These are phyloP conservation scores for Steccherinum ochraceum DNA, from an alignment of 768 basidiomycete genomes.

Conservation along the genomic window DNA sequence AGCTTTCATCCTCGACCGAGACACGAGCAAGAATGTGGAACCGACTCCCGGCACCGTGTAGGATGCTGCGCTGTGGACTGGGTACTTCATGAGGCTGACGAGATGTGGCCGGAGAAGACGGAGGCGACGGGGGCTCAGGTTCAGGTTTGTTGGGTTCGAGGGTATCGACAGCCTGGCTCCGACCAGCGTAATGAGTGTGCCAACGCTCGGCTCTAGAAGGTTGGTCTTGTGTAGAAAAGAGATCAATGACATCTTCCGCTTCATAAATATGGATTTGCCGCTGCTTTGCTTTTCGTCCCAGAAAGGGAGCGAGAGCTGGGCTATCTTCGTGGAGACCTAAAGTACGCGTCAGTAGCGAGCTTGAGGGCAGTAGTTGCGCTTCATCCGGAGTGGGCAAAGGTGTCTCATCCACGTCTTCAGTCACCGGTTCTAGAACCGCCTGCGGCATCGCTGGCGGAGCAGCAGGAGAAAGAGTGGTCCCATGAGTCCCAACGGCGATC, in stretches of 20 bases:
- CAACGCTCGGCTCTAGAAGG: constrained; percentile 17
- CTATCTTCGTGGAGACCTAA: constrained; percentile 47
- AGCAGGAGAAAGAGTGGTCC: constrained; percentile 13
- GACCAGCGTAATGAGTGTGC: constrained; percentile 33
- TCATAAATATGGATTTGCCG: constrained; percentile 33
- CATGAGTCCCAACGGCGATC: constrained; percentile 36
- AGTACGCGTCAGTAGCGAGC: constrained; percentile 30
- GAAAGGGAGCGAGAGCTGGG: constrained; percentile 43
- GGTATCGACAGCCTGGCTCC: constrained; percentile 33
- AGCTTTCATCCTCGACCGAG: constrained; percentile 36
- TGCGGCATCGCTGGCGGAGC: background rate
- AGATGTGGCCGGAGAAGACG: constrained; percentile 1
- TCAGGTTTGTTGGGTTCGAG: constrained; percentile 21
- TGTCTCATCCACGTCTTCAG: background rate
- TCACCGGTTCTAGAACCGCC: background rate
- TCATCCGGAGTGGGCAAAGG: too few relatives aligned
- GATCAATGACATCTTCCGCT: constrained; percentile 28
- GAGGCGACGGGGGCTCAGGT: constrained; percentile 12
- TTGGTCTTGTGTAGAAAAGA: constrained; percentile 21
- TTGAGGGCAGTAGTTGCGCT: background rate
- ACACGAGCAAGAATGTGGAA: constrained; percentile 43
- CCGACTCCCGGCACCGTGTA: constrained; percentile 25
- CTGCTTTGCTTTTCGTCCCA: constrained; percentile 36
- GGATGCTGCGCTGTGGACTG: background rate
- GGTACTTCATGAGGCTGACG: background rate